Evolutionary conservation across 371 early-diverging fungal genomes (phyloP).

Genomic region (Syncephalis fuscata): DNA sequence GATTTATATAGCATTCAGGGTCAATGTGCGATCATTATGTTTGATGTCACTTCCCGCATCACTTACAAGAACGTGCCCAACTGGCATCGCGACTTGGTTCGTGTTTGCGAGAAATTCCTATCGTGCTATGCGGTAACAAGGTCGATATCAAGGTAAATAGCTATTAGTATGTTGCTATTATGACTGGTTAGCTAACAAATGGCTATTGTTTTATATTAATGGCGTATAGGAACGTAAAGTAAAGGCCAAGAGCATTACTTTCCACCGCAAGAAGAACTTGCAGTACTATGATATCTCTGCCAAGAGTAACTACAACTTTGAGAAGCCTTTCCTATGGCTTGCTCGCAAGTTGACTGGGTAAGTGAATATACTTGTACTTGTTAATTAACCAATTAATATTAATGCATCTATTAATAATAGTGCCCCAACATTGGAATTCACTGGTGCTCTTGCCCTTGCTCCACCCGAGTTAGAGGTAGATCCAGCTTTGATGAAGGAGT

Average conservation of each 20-base stretch:
- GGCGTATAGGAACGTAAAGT: constrained; percentile 89
- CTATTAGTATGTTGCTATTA: too few relatives aligned
- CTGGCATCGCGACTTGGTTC: constrained; percentile 99
- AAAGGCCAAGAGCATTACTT: constrained; percentile 98
- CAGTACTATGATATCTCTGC: constrained; percentile 99
- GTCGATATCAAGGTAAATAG: constrained; percentile 91
- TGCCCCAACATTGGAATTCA: constrained; percentile 59
- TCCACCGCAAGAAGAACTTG: constrained; percentile 99
- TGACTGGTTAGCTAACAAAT: constrained; percentile 5
- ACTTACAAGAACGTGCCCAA: constrained; percentile 99
- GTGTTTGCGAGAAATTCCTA: constrained; percentile 99
- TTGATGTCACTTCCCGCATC: constrained; percentile 99
- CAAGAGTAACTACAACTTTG: constrained; percentile 99
- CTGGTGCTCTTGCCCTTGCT: constrained; percentile 92
- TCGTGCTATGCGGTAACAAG: constrained; percentile 99
- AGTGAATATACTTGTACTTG: constrained; percentile 2
- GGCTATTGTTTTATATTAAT: background rate
- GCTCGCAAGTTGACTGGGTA: constrained; percentile 92
- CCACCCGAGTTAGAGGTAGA: constrained; percentile 94
- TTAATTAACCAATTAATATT: background rate
- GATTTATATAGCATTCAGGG: constrained; percentile 70
- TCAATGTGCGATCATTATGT: constrained; percentile 99
- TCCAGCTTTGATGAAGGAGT: constrained; percentile 53
- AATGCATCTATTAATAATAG: background rate
- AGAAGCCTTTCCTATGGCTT: constrained; percentile 99